Base-by-base conservation (phyloP, 2,329 filamentous ascomycete species). In the Plectosphaerella cucumerina region DNA sequence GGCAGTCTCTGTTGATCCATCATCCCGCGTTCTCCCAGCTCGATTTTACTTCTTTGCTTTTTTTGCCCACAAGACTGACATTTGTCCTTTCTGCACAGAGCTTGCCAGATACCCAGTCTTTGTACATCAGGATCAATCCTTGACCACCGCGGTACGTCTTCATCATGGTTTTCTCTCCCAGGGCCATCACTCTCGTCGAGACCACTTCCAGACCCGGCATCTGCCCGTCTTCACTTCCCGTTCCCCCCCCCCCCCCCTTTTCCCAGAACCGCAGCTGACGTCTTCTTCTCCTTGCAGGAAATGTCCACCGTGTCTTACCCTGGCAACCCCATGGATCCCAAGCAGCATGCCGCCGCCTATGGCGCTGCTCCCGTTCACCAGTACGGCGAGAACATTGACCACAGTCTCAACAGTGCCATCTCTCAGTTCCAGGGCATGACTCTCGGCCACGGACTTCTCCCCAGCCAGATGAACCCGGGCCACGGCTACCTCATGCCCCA, bases 291-390 rank as follows among this genome's bases (percentile, higher is more conserved):
- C n/a, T n/a, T 35, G 42, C 39, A 46, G 48, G 47, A 49, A 45
- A 61, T 48, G 52, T 18, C 39, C 35, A 52, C 53, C 59, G 63
- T 66, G 59, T 63, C 62, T 65, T 70, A 70, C 59, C 62, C 64
- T 60, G 60, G 61, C 62, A 60, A 64, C 54, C 53, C 59, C 51
- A 73, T 73, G 70, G 71, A 73, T 53, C 56, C 60, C 55, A 60
- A 61, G 53, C n/a, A 18, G 4, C 60, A 56, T 49, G 62, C 58
- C 44, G 60, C 66, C 54, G 59, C 64, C 6, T 57, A 53, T 45
- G 23, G 41, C 14, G 48, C 45, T 20, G 37, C 47, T 34, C 53
- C 53, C 17, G 33, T 20, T 8, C 55, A 41, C 21, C 54, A 56
- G 44, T 57, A 53, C 47, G 22, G 50, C 15, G 55, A 57, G 49